Base-by-base conservation (phyloP, 495 filamentous ascomycete species). In the Podospora sp. region DNA sequence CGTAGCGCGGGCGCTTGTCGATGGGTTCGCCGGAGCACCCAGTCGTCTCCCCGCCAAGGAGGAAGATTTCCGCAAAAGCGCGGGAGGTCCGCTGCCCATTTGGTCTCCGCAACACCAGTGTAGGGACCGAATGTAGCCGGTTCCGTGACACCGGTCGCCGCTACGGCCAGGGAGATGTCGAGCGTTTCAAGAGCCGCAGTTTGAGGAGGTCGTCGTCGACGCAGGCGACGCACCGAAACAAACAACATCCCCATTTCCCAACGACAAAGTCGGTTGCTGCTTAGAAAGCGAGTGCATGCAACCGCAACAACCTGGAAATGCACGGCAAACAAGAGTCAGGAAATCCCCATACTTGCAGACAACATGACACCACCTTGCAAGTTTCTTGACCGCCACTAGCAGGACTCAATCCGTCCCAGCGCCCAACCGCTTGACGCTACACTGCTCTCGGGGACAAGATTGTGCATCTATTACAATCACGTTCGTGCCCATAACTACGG, bases 1-100 rank as follows among this genome's bases (percentile, higher is more conserved):
- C 63, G 63, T 40, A 62, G 27, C 63, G 63, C 52, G 27, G 33
- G 63, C 63, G 63, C 63, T 65, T 57, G 51, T 35, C 29, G 25
- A 16, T 52, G 36, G 22, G 12, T 20, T 8, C 16, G 22, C 18
- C 12, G 59, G 9, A 35, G n/a, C 27, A n/a, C 24, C 22, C 46
- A 29, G 29, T 9, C 8, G 8, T 18, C 24, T 20, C 35, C 51
- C 24, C 61, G 49, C 61, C 61, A 63, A 63, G 61, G 26, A 33
- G 25, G 40, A 14, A 24, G 20, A 55, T 55, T 22, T 55, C 52
- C 52, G 22, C 8, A 8, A 33, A 33, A 55, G 24, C 20, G 52
- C 24, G 6, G 12, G 21, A 11, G 52, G 24, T 22, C 52, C 24
- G 14, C 24, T 22, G 40, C 16, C 29, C 29, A 33, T 8, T 8